Base-by-base conservation (phyloP, 305 asterid species). In the Fraxinus sp. region DNA sequence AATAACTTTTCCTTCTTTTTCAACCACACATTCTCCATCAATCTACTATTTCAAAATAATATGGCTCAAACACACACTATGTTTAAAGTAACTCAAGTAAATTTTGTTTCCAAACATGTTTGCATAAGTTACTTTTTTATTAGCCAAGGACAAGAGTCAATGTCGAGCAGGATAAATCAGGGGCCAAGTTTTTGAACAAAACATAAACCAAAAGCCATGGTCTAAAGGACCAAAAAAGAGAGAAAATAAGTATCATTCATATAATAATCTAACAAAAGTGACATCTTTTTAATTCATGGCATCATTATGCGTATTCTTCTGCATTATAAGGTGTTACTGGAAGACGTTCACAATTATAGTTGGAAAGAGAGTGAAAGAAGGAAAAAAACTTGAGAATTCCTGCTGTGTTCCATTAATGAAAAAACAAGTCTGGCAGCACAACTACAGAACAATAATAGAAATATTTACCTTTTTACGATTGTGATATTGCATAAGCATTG, bases 61-160 rank as follows among this genome's bases (percentile, higher is more conserved):
- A 2, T 30, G 33, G 33, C 33, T 30, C 33, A 30, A 30, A 30
- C 33, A 30, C 32, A 28, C 33, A 30, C 33, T 2, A 30, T 2
- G 33, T 30, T 30, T 30, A 30, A 30, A 30, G 33, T 30, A 30
- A 30, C 33, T 30, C 33, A 30, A 30, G 33, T 30, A 30, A 30
- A 57, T 57, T 57, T 57, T 57, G 68, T 18, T 57, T 18, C 4
- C 28, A 57, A 20, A 20, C 68, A 57, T 18, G 16, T 24, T 24
- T 22, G 7, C 16, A 24, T 10, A 64, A 20, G 32, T 64, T 80
- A 82, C 92, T 0, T 64, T 62, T 64, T 64, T 24, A 24, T 18
- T 18, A 57, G 28, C 28, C 26, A 57, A 57, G 68, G 1, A 57
- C 28, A 57, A 18, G 68, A 57, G 68, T 57, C 68, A 7, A 52